phyloP scores from a whole-genome alignment of 2,329 filamentous ascomycete genomes.

The Thielaviopsis ethacetica region DNA sequence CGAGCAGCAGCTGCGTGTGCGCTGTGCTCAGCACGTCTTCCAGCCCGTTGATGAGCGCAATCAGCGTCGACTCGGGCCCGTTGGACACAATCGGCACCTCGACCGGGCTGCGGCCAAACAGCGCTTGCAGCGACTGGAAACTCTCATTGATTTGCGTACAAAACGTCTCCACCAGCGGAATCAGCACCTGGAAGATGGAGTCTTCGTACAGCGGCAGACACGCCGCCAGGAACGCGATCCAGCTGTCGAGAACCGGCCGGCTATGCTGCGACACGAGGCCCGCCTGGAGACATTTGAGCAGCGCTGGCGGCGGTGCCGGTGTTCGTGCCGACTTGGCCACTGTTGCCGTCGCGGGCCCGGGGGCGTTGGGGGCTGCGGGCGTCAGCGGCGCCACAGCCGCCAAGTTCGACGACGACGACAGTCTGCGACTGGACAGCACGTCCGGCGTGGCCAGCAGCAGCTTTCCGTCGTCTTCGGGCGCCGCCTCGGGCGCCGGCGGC shows the following conservation, averaged over 20 bases:
- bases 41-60: conserved; percentile 79
- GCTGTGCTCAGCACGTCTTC: conserved; percentile 79
- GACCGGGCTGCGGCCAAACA: conserved; percentile 33
- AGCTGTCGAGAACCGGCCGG: conserved; percentile 70
- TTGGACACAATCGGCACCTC: conserved; percentile 8
- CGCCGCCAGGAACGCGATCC: conserved; percentile 73
- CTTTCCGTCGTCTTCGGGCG: conserved; percentile 26
- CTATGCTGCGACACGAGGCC: conserved; percentile 63
- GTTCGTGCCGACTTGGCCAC: conserved; percentile 36
- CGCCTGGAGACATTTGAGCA: conserved; percentile 73
- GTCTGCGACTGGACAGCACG: background rate
- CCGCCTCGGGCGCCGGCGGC: conserved; percentile 42
- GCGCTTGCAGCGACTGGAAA: conserved; percentile 53
- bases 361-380: background rate
- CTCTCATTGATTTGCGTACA: conserved; percentile 60
- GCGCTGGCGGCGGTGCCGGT: conserved; percentile 44
- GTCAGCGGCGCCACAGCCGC: background rate
- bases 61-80: conserved; percentile 52
- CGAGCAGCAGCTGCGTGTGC: conserved; percentile 64
- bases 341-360: background rate
- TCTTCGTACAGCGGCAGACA: conserved; percentile 72
- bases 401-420: background rate
- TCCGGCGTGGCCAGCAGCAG: background rate
- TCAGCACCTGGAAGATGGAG: conserved; percentile 74
- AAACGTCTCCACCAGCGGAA: conserved; percentile 80